Evolutionary conservation across 2,329 filamentous ascomycete genomes (phyloP).

Genomic region (Dactylellina haptotyla): DNA sequence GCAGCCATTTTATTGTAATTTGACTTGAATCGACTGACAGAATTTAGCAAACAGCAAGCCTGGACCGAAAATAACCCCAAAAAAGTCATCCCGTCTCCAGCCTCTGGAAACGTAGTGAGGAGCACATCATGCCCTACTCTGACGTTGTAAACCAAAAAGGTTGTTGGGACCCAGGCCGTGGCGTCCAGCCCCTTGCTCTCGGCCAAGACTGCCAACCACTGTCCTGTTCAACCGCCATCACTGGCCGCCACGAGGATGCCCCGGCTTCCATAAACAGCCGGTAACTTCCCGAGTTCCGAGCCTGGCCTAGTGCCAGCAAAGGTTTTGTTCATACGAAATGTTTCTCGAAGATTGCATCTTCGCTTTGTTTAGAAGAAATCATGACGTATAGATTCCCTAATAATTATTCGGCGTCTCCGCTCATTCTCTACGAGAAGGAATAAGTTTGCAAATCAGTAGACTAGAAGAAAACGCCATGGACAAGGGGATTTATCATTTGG

Average conservation of each 20-base stretch:
- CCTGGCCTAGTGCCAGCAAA: slow-evolving; percentile 29
- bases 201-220: slow-evolving; percentile 44
- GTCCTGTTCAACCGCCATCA: slow-evolving; percentile 40
- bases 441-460: slow-evolving; percentile 13
- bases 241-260: slow-evolving; percentile 52
- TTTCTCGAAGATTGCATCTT: slow-evolving; percentile 25
- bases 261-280: slow-evolving; percentile 50
- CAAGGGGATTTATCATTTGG: slow-evolving; percentile 17
- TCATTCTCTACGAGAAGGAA: slow-evolving; percentile 27
- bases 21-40: not conserved
- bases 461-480: slow-evolving; percentile 19
- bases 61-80: not conserved
- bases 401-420: slow-evolving; percentile 24
- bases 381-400: slow-evolving; percentile 40
- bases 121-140: slow-evolving; percentile 16
- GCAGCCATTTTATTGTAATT: slow-evolving; percentile 3
- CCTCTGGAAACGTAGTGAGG: slow-evolving; percentile 14
- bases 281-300: slow-evolving; percentile 55
- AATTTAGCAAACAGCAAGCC: slow-evolving; percentile 8
- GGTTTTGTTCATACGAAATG: slow-evolving; percentile 35
- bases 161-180: slow-evolving; percentile 47
- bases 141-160: slow-evolving; percentile 45
- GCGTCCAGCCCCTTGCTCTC: slow-evolving; percentile 17
- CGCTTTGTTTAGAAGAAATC: too few species aligned
- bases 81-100: slow-evolving; percentile 37